Base-by-base conservation (phyloP, 495 filamentous ascomycete genomes). In the Patellaria atrata region DNA sequence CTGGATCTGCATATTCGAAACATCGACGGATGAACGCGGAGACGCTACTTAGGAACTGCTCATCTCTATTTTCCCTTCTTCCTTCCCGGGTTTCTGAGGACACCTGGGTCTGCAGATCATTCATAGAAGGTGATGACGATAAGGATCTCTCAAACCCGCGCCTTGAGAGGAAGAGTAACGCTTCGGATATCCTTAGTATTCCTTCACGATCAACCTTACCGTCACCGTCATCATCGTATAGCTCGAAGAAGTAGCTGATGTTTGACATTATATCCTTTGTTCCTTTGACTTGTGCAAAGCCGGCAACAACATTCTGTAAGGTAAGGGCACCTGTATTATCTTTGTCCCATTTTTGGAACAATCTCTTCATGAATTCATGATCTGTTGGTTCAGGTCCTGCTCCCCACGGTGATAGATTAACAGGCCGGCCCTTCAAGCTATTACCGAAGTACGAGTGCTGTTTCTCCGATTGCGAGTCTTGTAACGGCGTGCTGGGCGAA, bases 1-100 rank as follows among this genome's bases (percentile, higher is more conserved):
- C 87, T 6, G 89, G 91, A 53, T 97, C 89, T 12, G 89, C 89
- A 51, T 97, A 97, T 60, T 97, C 91, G 41, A 97, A 96, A 56
- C 89, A 97, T 24, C 89, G 71, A 33, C 85, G 67, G 35, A 96
- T 96, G 56, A 97, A 97, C 2, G 83, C 82, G 46, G 82, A 91
- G 37, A 96, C 81, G 45, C 86, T 92, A 24, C 76, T 75, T 11
- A 97, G 62, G 48, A 96, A 93, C 29, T 74, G 68, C 48, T 94
- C 89, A 42, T 84, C 78, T 4, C 60, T 57, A 28, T 58, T 73
- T 18, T 67, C 52, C 24, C 53, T 56, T 16, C 36, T 33, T 23
- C 53, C 55, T 14, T 53, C 41, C 1, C 62, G 49, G 4, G 52
- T 38, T 31, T 50, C 47, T 4, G 40, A 34, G 20, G 31, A 38